phyloP scores from a whole-genome alignment of 345 rosid species.

The rapeseed (Brassica napus) region DNA sequence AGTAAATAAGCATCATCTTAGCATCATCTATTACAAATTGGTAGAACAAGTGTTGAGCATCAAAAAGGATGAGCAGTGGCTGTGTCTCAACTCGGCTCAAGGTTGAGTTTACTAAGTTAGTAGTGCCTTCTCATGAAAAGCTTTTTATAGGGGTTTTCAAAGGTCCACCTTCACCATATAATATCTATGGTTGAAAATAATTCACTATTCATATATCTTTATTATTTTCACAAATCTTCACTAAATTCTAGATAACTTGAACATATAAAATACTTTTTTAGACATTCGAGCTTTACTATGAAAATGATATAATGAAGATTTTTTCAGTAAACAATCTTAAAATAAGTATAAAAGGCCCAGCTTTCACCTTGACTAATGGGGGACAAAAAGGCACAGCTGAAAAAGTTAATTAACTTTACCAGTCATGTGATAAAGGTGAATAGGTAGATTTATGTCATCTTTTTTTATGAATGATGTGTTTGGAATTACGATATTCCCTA shows the following conservation, averaged over 20 bases:
- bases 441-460: slow-evolving; percentile 29
- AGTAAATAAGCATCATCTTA: slow-evolving; percentile 16
- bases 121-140: slow-evolving; percentile 20
- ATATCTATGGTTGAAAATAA: neutral
- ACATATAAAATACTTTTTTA: slow-evolving; percentile 28
- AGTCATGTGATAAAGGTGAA: slow-evolving; percentile 38
- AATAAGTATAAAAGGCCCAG: slow-evolving; percentile 25
- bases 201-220: neutral
- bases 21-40: neutral
- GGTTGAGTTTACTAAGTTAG: slow-evolving; percentile 18
- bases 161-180: slow-evolving; percentile 19
- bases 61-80: slow-evolving; percentile 6
- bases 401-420: slow-evolving; percentile 34
- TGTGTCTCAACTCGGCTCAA: slow-evolving; percentile 20
- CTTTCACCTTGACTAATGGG: slow-evolving; percentile 32
- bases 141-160: slow-evolving; percentile 20
- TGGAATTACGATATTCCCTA: slow-evolving; percentile 34
- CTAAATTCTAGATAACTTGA: slow-evolving; percentile 35
- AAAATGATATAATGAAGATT: slow-evolving; percentile 9
- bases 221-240: slow-evolving; percentile 27
- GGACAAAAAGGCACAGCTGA: slow-evolving; percentile 35
- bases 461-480: slow-evolving; percentile 26
- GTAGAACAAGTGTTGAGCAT: neutral
- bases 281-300: slow-evolving; percentile 30
- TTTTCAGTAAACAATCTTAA: slow-evolving; percentile 13